A percentile compares a stretch with the other conserved stretches of the same genome.
phyloP scores from a whole-genome alignment of 352 stramenopile genomes.

The Phytopythium kandeliae region DNA sequence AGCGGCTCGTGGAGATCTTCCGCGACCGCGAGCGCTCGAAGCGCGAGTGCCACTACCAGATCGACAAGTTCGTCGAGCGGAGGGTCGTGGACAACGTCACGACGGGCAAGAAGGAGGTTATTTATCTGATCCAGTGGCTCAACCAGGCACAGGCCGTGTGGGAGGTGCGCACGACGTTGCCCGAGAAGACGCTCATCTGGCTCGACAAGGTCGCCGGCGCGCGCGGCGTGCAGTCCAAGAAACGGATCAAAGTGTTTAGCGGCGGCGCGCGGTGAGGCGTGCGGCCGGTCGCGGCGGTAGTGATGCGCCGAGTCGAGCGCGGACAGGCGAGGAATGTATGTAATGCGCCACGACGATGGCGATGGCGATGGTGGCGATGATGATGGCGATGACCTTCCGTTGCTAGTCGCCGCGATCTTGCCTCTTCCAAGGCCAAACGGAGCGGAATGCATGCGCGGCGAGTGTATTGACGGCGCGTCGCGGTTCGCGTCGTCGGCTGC shows the following conservation, averaged over 20 bases:
- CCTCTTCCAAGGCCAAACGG: not conserved
- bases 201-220: constrained; percentile 61
- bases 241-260: constrained; percentile 19
- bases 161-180: constrained; percentile 50
- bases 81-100: constrained; percentile 56
- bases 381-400: no score
- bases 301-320: no score
- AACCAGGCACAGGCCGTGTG: constrained; percentile 38
- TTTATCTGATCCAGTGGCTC: constrained; percentile 72
- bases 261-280: constrained; percentile 1
- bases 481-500: no score
- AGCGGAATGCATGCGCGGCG: no score
- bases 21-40: constrained; percentile 45
- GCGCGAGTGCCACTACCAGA: constrained; percentile 40
- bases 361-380: no score
- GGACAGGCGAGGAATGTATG: not conserved
- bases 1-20: constrained; percentile 55
- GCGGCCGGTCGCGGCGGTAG: no score
- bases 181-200: constrained; percentile 48
- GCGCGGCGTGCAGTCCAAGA: constrained; percentile 19
- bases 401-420: no score
- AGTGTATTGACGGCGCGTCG: no score
- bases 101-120: constrained; percentile 41
- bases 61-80: constrained; percentile 45
- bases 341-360: no score